Evolutionary conservation across 192 early-diverging fungal species (phyloP), one percentile per base, ranked within the genome.

Genomic region (Linderina pennispora): DNA sequence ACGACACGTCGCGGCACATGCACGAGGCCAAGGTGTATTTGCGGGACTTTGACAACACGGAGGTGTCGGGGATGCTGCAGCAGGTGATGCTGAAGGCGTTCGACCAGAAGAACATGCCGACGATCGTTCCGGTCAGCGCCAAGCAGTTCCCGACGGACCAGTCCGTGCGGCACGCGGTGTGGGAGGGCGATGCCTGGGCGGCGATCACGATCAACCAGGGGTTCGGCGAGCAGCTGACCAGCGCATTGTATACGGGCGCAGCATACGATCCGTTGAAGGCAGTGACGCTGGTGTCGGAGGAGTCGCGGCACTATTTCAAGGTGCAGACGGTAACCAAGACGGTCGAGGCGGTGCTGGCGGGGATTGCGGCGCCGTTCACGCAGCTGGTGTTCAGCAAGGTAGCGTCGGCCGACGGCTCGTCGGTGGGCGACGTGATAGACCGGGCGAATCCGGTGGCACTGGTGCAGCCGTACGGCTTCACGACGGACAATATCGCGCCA

Each of bases 261-360:
- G 50, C 45, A 21, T 73, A 73, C 23, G 39, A 56, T 4, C 58
- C 69, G 16, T 43, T 25, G 7, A 15, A 23, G 9, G 63, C 58
- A 0, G 57, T 57, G 24, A 65, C 62, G 3, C 19, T 73, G 37
- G 20, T 54, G 3, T 60, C 54, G 1, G 53, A 65, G 19, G 69
- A 73, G 50, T 65, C 69, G 31, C 63, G 63, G 8, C 69, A 65
- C 20, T 73, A 56, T 34, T 65, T 73, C 14, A 65, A 65, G 22
- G 62, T 62, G 0, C 37, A 45, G 23, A 26, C 25, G 4, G 49
- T 38, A 9, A 44, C 47, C 17, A 51, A 51, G 21, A 28, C 38
- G 8, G 36, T 50, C 0, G 20, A 61, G 39, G 25, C 15, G 0
- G 59, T 43, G 43, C 35, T 65, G 19, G 45, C 58, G 0, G 55